phyloP scores from a whole-genome alignment of 2,329 filamentous ascomycete species.

The Aureobasidium sp. region DNA sequence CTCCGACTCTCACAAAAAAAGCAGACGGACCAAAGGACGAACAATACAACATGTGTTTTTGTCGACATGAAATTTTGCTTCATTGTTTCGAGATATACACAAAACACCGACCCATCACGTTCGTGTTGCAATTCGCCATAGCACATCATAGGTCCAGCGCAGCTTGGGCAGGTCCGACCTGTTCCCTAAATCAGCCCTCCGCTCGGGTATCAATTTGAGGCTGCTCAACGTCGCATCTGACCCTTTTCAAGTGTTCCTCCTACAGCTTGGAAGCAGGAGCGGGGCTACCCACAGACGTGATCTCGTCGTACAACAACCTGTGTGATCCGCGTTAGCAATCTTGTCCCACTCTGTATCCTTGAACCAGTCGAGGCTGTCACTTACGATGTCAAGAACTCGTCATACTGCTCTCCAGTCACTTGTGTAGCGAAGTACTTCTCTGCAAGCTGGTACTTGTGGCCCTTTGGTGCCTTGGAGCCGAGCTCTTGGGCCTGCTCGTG shows the following conservation, averaged over 20 bases:
- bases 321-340: constrained; percentile 14
- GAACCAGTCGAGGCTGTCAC: constrained; percentile 23
- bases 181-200: not conserved
- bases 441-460: constrained; percentile 86
- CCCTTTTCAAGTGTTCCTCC: constrained; percentile 10
- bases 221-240: not conserved
- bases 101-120: not conserved
- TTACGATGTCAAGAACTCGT: constrained; percentile 85
- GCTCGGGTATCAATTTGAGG: not conserved
- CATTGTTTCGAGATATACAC: not conserved
- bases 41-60: not conserved
- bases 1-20: not conserved
- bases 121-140: not conserved
- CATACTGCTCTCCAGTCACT: constrained; percentile 95
- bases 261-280: constrained; percentile 45
- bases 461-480: constrained; percentile 64
- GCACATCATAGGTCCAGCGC: not conserved
- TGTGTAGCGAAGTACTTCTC: constrained; percentile 88
- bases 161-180: constrained; percentile 7
- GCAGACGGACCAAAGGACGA: not conserved
- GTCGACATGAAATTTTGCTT: not conserved
- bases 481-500: constrained; percentile 77
- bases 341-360: not conserved
- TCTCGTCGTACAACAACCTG: constrained; percentile 80
- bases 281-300: constrained; percentile 62